Evolutionary conservation across 148 eudicot genomes (phyloP).

Genomic region (Simmondsia chinensis): DNA sequence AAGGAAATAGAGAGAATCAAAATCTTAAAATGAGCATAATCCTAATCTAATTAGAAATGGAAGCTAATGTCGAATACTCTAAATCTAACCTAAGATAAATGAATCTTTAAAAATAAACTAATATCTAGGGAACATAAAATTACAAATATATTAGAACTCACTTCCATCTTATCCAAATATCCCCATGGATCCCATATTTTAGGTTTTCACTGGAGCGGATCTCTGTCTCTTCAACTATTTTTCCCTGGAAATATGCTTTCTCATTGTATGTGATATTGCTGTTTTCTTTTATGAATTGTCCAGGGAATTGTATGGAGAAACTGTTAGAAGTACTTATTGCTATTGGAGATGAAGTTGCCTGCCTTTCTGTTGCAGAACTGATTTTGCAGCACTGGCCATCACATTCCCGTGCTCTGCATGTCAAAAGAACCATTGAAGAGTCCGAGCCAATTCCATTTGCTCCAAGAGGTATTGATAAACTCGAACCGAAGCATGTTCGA

Average conservation of each 20-base stretch:
- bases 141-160: no score
- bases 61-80: no score
- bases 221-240: neutral
- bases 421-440: conserved; percentile 76
- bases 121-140: no score
- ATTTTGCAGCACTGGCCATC: conserved; percentile 95
- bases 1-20: no score
- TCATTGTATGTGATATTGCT: neutral
- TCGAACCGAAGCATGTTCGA: conserved; percentile 79
- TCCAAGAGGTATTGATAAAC: conserved; percentile 91
- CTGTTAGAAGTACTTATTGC: conserved; percentile 95
- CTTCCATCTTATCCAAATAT: no score
- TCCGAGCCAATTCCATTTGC: conserved; percentile 75
- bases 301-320: conserved; percentile 99
- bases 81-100: no score
- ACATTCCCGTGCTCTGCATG: conserved; percentile 89
- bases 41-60: no score
- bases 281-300: conserved; percentile 7
- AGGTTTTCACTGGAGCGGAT: neutral
- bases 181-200: no score
- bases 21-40: no score
- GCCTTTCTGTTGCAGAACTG: conserved; percentile 82
- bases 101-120: no score
- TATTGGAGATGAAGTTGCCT: conserved; percentile 90
- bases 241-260: conserved; percentile 1